Conservation (phyloP, 2,329 filamentous ascomycete genomes). For the Colletotrichum liriopes region DNA sequence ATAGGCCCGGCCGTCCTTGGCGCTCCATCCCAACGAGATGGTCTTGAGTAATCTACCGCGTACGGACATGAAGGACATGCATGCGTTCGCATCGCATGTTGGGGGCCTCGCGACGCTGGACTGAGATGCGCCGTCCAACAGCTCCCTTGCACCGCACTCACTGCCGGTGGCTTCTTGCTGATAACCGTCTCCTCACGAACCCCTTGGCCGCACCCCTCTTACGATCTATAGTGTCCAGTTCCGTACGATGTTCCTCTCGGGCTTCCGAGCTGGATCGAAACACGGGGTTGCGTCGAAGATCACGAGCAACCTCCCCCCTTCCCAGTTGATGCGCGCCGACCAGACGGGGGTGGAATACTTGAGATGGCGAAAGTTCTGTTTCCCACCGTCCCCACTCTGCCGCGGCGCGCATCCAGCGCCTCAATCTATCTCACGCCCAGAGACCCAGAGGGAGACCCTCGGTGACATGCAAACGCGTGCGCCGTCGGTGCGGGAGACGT, state of each 20-base stretch:
- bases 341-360: background rate
- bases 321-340: background rate
- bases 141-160: background rate
- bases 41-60: background rate
- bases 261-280: slow-evolving; percentile 9
- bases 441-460: background rate
- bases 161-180: background rate
- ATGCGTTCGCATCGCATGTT: background rate
- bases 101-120: background rate
- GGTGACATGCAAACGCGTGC: background rate
- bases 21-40: background rate
- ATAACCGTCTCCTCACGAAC: background rate
- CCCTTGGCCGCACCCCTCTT: background rate
- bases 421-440: slow-evolving; percentile 4
- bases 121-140: background rate
- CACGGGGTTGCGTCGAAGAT: background rate
- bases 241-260: background rate
- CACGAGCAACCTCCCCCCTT: background rate
- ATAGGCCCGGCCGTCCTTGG: background rate
- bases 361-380: background rate
- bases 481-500: background rate
- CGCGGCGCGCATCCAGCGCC: background rate
- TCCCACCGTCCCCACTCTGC: background rate
- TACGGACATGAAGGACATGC: background rate
- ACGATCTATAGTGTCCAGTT: background rate